Conservation (phyloP, 1,284 basidiomycete species). For the Coriolopsis trogii region DNA sequence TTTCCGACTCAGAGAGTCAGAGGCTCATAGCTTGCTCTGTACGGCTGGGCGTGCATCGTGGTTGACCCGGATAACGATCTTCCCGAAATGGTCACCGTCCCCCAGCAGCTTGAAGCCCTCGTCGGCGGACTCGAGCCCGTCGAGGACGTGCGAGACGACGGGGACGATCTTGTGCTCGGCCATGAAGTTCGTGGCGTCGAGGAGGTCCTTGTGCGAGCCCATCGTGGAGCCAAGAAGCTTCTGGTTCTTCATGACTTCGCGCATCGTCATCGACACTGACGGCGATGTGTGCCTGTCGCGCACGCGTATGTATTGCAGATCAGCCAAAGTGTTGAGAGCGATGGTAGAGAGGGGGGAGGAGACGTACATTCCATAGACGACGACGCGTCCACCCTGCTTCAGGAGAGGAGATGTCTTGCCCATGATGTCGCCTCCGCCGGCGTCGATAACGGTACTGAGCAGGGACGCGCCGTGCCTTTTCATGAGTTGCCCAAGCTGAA, state of each 20-base stretch:
- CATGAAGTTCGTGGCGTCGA: slow-evolving; percentile 73
- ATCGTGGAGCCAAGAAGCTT: slow-evolving; percentile 82
- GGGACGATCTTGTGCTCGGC: slow-evolving; percentile 71
- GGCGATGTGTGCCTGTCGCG: slow-evolving; percentile 74
- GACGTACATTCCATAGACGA: slow-evolving; percentile 79
- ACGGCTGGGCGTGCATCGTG: slow-evolving; percentile 9
- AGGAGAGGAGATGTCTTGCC: slow-evolving; percentile 59
- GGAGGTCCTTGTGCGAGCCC: slow-evolving; percentile 81
- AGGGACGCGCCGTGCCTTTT: slow-evolving; percentile 39
- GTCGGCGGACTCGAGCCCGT: slow-evolving; percentile 66
- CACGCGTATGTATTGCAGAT: not conserved
- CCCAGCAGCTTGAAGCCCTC: slow-evolving; percentile 73
- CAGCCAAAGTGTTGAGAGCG: not conserved
- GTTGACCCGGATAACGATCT: slow-evolving; percentile 61
- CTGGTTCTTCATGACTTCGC: slow-evolving; percentile 78
- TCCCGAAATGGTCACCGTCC: slow-evolving; percentile 72
- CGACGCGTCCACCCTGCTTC: slow-evolving; percentile 73
- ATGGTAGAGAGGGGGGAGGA: not conserved
- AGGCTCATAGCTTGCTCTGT: slow-evolving; percentile 19
- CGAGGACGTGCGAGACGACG: slow-evolving; percentile 71
- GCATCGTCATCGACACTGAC: slow-evolving; percentile 75
- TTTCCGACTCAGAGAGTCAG: no score
- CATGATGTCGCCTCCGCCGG: slow-evolving; percentile 79
- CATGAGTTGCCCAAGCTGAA: slow-evolving; percentile 54
- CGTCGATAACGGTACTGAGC: slow-evolving; percentile 81